Evolutionary conservation across 2,329 filamentous ascomycete genomes (phyloP), one percentile per base, ranked within the genome.

Genomic region (Parasarocladium wereldwijsianum): DNA sequence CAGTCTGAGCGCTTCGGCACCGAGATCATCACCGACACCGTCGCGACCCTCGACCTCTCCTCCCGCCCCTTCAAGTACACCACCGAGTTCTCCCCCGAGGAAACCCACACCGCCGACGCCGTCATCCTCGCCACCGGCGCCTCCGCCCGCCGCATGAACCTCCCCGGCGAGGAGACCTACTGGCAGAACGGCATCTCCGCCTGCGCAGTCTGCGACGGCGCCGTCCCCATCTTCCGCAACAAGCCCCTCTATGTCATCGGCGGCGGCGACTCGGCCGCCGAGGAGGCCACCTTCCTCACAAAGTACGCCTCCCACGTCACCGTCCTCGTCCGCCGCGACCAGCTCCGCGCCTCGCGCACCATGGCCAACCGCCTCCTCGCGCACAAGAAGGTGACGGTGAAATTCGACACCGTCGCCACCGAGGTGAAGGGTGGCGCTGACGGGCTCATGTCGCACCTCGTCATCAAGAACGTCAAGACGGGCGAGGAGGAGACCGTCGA

Each of bases 161-260:
- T 98, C 26, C 64, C 75, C 9, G 92, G 90, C 32, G 90, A 98
- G 64, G 81, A 93, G 32, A 81, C 76, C 54, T 98, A 85, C 70
- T 98, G 92, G 92, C 86, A 93, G 53, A 90, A 81, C 53, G 90
- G 90, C 42, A 84, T 98, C 50, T 90, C 80, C 31, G 90, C 90
- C 29, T 98, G 90, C 58, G 90, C 90, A 19, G 90, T 98, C 28
- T 98, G 90, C 59, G 90, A 98, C 50, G 90, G 90, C 39, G 90
- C 86, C 29, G 78, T 96, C 26, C 90, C 90, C 36, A 94, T 98
- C 55, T 98, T 93, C 76, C 73, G 87, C 44, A 84, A 94, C 57
- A 93, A 93, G 68, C 87, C 81, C 7, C 66, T 98, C 32, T 83
- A 87, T 23, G 90, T 98, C 29, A 94, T 98, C 40, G 90, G 90